Base-by-base conservation (phyloP, 495 filamentous ascomycete genomes). In the Choiromyces venosus region DNA sequence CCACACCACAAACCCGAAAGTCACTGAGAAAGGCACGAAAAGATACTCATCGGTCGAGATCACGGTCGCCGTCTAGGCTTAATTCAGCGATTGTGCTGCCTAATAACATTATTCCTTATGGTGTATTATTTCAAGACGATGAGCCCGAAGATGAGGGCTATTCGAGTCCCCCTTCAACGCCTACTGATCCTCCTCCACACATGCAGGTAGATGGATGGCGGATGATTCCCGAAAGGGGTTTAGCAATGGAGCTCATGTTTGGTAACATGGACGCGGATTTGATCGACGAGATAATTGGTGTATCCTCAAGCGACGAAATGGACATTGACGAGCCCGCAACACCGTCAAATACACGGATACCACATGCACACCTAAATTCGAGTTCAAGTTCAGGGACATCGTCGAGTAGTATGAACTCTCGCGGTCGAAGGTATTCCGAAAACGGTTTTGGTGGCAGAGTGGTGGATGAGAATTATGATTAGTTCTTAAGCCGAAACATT, bases 241-340 rank as follows among this genome's bases (percentile, higher is more conserved):
- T 77, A 38, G 75, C 76, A 70, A 77, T 77, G 75, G 75, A 77
- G 61, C 76, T 77, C 74, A 77, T 77, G 75, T 77, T 77, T 39
- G 75, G 75, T 21, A 74, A 77, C 69, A 77, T 77, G 75, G 75
- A 77, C 46, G 75, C 76, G 56, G 75, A 77, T 44, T 77, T 77
- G 69, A 77, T 77, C 74, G 69, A 76, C 16, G 75, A 77, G 56
- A 69, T 77, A 69, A 77, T 67, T 74, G 69, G 75, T 66, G 75
- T 69, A 36, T 76, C 75, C 40, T 70, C 75, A 67, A 77, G 66
- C 67, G 68, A 69, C 68, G 75, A 76, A 66, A 75, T 71, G 72
- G 72, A 66, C 36, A 21, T 36, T 68, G 74, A 70, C 35, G 36
- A 67, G 39, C 68, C 66, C 65, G 33, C 66, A 69, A 37, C 66